Base-by-base conservation (phyloP, 2,329 filamentous ascomycete species). In the Ophiocordyceps camponoti-saundersi region DNA sequence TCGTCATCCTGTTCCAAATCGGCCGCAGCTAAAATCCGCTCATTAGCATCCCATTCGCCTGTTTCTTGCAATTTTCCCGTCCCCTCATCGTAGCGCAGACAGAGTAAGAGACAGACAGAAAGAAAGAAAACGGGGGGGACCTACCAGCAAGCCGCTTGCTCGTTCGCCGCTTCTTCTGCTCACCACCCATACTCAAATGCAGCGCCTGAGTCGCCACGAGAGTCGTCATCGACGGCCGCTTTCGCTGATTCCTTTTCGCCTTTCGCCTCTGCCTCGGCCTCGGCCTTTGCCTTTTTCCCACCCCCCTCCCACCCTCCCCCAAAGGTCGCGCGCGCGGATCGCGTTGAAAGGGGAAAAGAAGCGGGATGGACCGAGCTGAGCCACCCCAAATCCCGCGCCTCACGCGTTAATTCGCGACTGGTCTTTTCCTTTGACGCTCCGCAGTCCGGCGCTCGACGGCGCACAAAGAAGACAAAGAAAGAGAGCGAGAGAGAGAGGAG, bases 1-100 rank as follows among this genome's bases (percentile, higher is more conserved):
- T 85, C 85, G 55, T 83, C 84, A 66, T 85, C 80, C 56, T 83
- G 75, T 61, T 89, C 83, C 55, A 85, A 81, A 46, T 65, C 61
- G 42, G 57, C 55, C 50, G 57, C 58, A 51, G 65, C 67, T 67
- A 51, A 8, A 26, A 26, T 8, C 8, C 23, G 6, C 18, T 8
- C 15, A 8, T 39, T 16, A 32, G 30, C 20, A n/a, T 15, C 22
- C 21, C 15, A 21, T 48, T 57, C 50, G 57, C 53, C 45, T 50
- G 6, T 11, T 34, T 16, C 11, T 34, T 34, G 3, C 32, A 3
- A 5, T 34, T 11, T 34, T 34, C 11, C 11, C 13, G 12, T 11
- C 5, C 32, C 11, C 32, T 3, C 11, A 3, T 16, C 32, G 3
- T 11, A 5, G 32, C 11, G 13, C 11, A 32, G 30, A 32, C 6